Percentiles rank a stretch among this genome's conserved stretches.
Evolutionary conservation across 2,329 filamentous ascomycete genomes (phyloP).

Genomic region (Fusarium protoensiforme): DNA sequence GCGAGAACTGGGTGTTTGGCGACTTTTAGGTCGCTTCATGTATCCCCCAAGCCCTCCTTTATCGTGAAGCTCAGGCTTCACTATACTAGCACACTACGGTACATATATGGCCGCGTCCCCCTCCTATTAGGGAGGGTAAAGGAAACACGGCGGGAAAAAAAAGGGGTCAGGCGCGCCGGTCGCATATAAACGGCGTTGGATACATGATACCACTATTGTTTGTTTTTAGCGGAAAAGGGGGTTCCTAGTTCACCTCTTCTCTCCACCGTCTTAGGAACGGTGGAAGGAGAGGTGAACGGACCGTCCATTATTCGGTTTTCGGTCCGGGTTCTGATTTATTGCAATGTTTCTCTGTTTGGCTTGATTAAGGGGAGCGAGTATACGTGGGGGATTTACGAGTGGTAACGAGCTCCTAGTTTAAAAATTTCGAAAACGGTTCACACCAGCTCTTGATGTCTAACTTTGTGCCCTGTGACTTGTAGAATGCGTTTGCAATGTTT

Average conservation of each 20-base stretch:
- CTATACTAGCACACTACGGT: conserved; percentile 9
- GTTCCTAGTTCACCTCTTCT: background rate
- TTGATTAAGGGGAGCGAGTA: conserved; percentile 23
- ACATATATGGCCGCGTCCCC: conserved; percentile 27
- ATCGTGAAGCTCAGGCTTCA: background rate
- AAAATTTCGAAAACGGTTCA: conserved; percentile 23
- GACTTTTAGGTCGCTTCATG: conserved; percentile 23
- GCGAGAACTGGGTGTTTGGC: conserved; percentile 41
- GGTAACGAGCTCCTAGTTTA: conserved; percentile 4
- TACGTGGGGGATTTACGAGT: background rate
- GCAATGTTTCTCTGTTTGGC: conserved; percentile 20
- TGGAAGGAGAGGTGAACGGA: background rate
- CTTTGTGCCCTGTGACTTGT: background rate
- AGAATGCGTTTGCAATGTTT: conserved; percentile 11
- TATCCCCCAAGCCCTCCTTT: background rate
- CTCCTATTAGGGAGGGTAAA: background rate
- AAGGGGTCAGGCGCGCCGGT: conserved; percentile 28
- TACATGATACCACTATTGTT: conserved; percentile 41
- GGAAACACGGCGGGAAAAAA: background rate
- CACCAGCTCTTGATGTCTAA: background rate
- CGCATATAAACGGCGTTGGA: conserved; percentile 44
- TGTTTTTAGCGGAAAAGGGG: conserved; percentile 12
- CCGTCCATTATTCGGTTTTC: conserved; percentile 15
- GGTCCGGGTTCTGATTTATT: conserved; percentile 24
- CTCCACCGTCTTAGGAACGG: conserved; percentile 5